Conservation (phyloP, 257 asterid genomes). For the Striga asiatica region DNA sequence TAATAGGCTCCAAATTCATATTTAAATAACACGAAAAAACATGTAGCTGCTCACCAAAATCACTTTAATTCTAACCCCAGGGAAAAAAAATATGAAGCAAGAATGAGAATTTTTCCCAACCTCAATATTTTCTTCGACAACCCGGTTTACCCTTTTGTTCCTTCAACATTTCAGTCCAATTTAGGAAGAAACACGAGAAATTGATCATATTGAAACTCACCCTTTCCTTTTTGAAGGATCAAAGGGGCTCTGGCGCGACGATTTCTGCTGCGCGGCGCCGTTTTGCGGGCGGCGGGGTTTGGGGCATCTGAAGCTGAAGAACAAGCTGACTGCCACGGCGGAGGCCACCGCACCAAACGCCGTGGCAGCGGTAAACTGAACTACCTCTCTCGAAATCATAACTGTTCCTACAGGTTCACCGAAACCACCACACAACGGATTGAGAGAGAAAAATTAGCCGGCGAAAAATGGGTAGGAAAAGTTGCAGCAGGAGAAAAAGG, state of each 20-base stretch:
- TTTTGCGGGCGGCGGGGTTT: slow-evolving; percentile 22
- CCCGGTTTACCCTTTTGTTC: neutral
- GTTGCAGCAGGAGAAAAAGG: neutral
- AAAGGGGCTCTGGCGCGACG: slow-evolving; percentile 42
- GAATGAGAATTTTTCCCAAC: neutral
- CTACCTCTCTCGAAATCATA: slow-evolving; percentile 59
- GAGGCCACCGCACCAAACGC: slow-evolving; percentile 53
- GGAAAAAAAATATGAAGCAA: neutral
- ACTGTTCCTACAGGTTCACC: neutral
- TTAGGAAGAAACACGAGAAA: neutral
- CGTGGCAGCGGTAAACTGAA: slow-evolving; percentile 50
- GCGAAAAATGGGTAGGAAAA: slow-evolving; percentile 17
- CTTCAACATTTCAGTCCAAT: too few species aligned
- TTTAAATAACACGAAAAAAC: too few species aligned
- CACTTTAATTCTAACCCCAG: neutral
- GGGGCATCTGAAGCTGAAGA: slow-evolving; percentile 24
- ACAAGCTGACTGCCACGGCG: slow-evolving; percentile 30
- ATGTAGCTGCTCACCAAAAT: neutral
- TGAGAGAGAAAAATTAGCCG: slow-evolving; percentile 15
- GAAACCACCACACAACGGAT: slow-evolving; percentile 8
- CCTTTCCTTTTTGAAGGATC: slow-evolving; percentile 71
- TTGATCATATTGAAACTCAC: slow-evolving; percentile 22
- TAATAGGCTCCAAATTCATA: too few species aligned
- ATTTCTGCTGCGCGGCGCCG: slow-evolving; percentile 20
- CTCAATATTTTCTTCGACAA: neutral